phyloP scores from a whole-genome alignment of 208 protist genomes.

The Leishmania arabica region DNA sequence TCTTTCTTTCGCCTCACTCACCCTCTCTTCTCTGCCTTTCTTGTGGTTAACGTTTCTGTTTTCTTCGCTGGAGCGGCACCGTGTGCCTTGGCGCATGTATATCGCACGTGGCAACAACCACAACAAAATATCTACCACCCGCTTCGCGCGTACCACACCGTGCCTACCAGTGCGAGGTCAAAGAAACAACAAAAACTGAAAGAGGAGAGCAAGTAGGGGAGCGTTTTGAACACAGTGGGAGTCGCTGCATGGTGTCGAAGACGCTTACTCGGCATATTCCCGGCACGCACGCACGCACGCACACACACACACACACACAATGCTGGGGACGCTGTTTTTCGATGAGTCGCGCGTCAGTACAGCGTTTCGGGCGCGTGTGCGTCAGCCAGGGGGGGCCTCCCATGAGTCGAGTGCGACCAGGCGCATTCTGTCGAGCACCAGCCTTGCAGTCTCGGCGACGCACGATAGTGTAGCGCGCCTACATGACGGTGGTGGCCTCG shows the following conservation, averaged over 20 bases:
- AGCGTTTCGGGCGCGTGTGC: constrained; percentile 44
- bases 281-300: constrained; percentile 3
- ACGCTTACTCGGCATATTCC: neutral
- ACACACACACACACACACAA: constrained; percentile 15
- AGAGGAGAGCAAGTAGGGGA: neutral
- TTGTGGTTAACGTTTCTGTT: too few relatives aligned
- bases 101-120: neutral
- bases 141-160: neutral
- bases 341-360: constrained; percentile 63
- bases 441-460: neutral
- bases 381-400: neutral
- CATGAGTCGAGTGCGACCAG: neutral
- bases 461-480: constrained; percentile 14
- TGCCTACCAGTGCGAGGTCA: neutral
- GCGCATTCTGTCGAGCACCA: neutral
- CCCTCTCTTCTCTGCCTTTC: neutral
- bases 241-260: neutral
- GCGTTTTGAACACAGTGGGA: neutral
- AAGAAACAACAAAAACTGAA: too few relatives aligned
- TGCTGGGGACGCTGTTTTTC: constrained; percentile 83
- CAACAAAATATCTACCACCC: neutral
- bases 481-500: constrained; percentile 5
- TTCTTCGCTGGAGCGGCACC: neutral
- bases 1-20: neutral
- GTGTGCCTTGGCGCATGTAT: neutral